Evolutionary conservation across 805 yeast species (phyloP), one percentile per base, ranked within the genome.

Genomic region (Yarrowia divulgata): DNA sequence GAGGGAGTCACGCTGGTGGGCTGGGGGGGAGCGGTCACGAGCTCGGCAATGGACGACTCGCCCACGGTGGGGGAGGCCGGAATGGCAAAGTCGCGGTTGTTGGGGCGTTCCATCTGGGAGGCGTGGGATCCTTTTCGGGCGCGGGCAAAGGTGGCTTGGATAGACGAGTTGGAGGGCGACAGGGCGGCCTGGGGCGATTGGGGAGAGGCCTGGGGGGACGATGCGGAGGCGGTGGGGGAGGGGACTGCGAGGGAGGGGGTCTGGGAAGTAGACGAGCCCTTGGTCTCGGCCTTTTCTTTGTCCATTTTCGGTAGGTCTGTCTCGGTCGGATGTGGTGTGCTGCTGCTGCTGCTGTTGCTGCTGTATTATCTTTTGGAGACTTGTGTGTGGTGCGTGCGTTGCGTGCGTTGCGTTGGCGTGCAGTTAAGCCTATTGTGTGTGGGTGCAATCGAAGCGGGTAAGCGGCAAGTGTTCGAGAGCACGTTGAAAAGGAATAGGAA

Each of bases 61-160:
- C 39, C 45, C 9, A 49, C 57, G 18, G 68, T 49, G 39, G 68
- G 68, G n/a, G 57, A 48, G 48, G 35, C 46, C 29, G 68, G 68
- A 23, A 63, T 37, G 55, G 68, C 68, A n/a, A 63, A 63, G 10
- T 48, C 55, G 32, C 55, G 55, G 67, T 37, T 43, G 67, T 14
- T 45, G 68, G 68, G 68, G 16, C 68, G 43, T 63, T 63, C 68
- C 68, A 63, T 63, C 46, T 60, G 66, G 2, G 57, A 48, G 18
- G 68, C 68, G 68, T 63, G 68, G 8, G 29, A 14, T 9, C 68
- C 68, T 48, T 63, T 48, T 48, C 68, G 45, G 6, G 68, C 68
- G 4, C 68, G 68, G 37, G 68, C 68, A 48, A 63, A 63, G 32
- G 68, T 63, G 57, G 68, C 68, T 23, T 63, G 68, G 57, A 63